phyloP scores from a whole-genome alignment of 2,329 filamentous ascomycete species.

The Orbilia oligospora region DNA sequence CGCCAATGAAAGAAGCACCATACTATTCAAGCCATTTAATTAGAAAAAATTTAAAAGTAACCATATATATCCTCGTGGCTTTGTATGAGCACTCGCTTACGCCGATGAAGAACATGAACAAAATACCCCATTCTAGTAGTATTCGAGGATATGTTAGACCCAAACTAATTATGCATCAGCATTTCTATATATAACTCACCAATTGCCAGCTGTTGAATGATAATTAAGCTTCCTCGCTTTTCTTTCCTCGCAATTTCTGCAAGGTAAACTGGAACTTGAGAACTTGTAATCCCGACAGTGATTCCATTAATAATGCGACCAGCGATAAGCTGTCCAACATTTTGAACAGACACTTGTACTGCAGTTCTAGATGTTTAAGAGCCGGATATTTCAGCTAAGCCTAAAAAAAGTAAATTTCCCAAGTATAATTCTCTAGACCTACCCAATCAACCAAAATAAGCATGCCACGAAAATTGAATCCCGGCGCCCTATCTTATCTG shows the following conservation, averaged over 20 bases:
- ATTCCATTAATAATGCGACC: constrained; percentile 65
- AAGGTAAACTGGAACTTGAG: constrained; percentile 69
- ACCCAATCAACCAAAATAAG: constrained; percentile 69
- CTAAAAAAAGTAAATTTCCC: neutral
- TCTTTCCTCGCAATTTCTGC: constrained; percentile 68
- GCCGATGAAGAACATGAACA: constrained; percentile 69
- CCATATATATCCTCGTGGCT: no score
- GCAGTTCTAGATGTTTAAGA: constrained; percentile 56
- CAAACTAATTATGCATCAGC: neutral
- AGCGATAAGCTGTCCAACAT: constrained; percentile 64
- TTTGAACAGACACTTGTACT: constrained; percentile 64
- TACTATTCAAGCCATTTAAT: no score
- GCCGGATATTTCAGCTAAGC: neutral
- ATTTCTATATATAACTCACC: constrained; percentile 64
- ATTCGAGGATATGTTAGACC: constrained; percentile 60
- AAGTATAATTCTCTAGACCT: neutral
- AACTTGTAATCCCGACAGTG: constrained; percentile 68
- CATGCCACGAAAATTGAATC: constrained; percentile 69
- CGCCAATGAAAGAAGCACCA: constrained; percentile 68
- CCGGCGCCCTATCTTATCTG: constrained; percentile 69
- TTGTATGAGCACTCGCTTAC: constrained; percentile 66
- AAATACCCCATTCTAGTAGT: constrained; percentile 64
- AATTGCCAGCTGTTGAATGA: constrained; percentile 69
- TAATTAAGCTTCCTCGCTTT: constrained; percentile 68
- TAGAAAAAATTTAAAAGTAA: no score